Evolutionary conservation across 148 eudicot genomes (phyloP).

Genomic region (Cornus florida): DNA sequence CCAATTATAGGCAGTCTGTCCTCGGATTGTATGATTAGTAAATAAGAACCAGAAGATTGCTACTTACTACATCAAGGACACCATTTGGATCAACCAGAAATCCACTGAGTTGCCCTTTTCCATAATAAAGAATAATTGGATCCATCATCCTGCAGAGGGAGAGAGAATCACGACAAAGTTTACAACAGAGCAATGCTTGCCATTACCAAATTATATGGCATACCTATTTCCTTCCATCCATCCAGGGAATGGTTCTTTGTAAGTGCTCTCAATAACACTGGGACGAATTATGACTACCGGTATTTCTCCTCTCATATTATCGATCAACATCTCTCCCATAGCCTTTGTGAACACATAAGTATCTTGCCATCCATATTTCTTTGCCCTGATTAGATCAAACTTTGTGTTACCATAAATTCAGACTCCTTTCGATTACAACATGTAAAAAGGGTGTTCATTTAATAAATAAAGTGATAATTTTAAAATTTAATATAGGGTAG

Average conservation of each 20-base stretch:
- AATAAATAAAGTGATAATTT: background rate
- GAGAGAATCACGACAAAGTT: background rate
- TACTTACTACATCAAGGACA: constrained; percentile 90
- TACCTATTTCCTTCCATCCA: constrained; percentile 99
- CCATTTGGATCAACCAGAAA: constrained; percentile 85
- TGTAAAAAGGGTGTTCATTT: background rate
- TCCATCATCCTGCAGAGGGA: constrained; percentile 83
- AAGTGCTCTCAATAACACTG: constrained; percentile 95
- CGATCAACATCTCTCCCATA: constrained; percentile 98
- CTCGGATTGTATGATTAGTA: too few species aligned
- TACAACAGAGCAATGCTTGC: background rate
- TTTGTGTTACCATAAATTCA: background rate
- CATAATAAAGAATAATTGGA: constrained; percentile 82
- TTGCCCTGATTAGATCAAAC: constrained; percentile 51
- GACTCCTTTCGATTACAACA: background rate
- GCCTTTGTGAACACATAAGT: constrained; percentile 98
- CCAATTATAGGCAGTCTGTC: too few species aligned
- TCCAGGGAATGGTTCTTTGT: constrained; percentile 88
- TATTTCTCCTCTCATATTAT: constrained; percentile 70
- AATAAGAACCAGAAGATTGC: too few species aligned
- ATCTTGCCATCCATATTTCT: constrained; percentile 95
- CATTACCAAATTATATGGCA: background rate
- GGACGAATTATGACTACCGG: constrained; percentile 92
- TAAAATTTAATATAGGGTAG: background rate
- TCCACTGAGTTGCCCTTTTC: constrained; percentile 91